phyloP scores from a whole-genome alignment of 257 asterid species.

The Misopates orontium region DNA sequence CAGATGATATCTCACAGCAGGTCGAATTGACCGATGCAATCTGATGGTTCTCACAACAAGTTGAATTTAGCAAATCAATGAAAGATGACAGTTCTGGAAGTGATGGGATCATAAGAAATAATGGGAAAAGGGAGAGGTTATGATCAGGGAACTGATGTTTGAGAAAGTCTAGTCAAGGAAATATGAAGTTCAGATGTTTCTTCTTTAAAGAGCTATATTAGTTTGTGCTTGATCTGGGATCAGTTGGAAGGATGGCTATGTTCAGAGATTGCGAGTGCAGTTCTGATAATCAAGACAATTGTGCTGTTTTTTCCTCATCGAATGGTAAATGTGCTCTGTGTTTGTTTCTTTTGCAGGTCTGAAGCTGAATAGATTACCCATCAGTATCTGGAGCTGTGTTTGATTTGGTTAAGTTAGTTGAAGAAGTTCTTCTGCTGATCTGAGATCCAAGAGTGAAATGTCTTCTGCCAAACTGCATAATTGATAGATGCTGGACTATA shows the following conservation, averaged over 20 bases:
- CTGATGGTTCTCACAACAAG: constrained; percentile 4
- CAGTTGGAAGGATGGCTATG: constrained; percentile 30
- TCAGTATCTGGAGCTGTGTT: constrained; percentile 49
- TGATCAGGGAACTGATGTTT: constrained; percentile 23
- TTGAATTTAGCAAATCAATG: constrained; percentile 29
- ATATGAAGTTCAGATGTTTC: constrained; percentile 30
- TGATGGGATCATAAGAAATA: constrained; percentile 26
- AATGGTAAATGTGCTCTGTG: constrained; percentile 42
- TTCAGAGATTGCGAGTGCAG: constrained; percentile 32
- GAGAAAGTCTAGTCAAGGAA: constrained; percentile 23
- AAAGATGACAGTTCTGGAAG: constrained; percentile 37
- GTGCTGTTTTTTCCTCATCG: constrained; percentile 41
- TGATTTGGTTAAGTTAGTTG: constrained; percentile 39
- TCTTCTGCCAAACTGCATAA: constrained; percentile 54
- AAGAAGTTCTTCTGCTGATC: constrained; percentile 43
- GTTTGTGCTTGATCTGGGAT: constrained; percentile 30
- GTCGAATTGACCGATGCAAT: constrained; percentile 21
- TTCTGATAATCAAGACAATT: constrained; percentile 39
- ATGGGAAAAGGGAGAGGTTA: constrained; percentile 26
- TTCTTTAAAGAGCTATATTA: constrained; percentile 34
- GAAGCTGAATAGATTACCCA: constrained; percentile 36
- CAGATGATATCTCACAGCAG: constrained; percentile 33
- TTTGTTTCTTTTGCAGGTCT: constrained; percentile 78
- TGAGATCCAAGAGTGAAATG: constrained; percentile 51
- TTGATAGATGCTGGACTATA: constrained; percentile 65